Base-by-base conservation (phyloP, 2,329 filamentous ascomycete genomes). In the Botrytis medusae region DNA sequence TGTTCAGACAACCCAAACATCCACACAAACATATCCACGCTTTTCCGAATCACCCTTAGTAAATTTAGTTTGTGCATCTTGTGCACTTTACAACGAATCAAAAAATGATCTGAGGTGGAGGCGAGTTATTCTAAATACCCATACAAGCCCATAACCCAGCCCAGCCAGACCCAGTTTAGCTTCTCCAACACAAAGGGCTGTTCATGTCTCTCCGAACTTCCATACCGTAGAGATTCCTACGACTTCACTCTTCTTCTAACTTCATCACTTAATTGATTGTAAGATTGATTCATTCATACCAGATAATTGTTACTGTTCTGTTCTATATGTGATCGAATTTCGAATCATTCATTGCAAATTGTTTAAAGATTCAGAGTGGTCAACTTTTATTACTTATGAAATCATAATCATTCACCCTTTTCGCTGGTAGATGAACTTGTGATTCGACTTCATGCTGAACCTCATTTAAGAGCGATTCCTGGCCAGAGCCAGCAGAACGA, bases 361-460 rank as follows among this genome's bases (percentile, higher is more conserved):
- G 20, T n/a, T 51, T 20, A 34, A 51, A 51, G 20, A 48, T 51
- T 48, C 63, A 65, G 20, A 65, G 25, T 51, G 22, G 32, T 67
- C 29, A 48, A 32, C 32, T n/a, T 67, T 51, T n/a, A 29, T 67
- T 37, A 46, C 25, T 34, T 54, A 69, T 10, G 29, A 40, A 32
- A 44, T 61, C 51, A 65, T 40, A 40, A 37, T 68, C 51, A 68
- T 68, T 68, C 63, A 60, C 71, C 61, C 37, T 60, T 60, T 44
- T 44, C 40, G 40, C 40, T 48, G 51, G 51, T 72, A 60, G 14
- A 72, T 68, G 62, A 12, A 20, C 59, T 57, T 48, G 70, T 68
- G 29, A 67, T 72, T 59, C 71, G 40, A 72, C 71, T 72, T 72
- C 48, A 72, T 72, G 71, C 63, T 68, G 71, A 72, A 72, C 71